Evolutionary conservation across 2,329 filamentous ascomycete genomes (phyloP).

Genomic region (Nothomitra cinnamomea): DNA sequence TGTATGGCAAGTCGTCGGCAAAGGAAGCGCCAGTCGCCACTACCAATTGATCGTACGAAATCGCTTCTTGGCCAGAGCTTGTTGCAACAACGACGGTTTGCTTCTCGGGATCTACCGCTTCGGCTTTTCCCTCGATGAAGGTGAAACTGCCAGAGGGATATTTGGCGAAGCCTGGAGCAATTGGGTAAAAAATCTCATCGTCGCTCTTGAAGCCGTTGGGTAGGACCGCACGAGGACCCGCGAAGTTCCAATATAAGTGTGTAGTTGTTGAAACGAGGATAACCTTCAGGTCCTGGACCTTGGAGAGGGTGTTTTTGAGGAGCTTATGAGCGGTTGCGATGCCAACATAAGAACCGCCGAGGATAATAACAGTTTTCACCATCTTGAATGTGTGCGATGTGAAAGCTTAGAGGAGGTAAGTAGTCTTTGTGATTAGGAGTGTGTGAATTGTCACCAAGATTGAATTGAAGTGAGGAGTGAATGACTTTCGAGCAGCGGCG

Average conservation of each 20-base stretch:
- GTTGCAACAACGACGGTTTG: constrained; percentile 27
- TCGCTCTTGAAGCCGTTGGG: constrained; percentile 23
- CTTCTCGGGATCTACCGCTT: constrained; percentile 11
- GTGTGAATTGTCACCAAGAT: neutral
- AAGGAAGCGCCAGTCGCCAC: constrained; percentile 33
- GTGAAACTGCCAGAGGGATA: constrained; percentile 31
- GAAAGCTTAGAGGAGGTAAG: neutral
- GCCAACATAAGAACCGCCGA: constrained; percentile 23
- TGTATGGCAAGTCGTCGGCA: constrained; percentile 21
- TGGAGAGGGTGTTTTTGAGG: constrained; percentile 15
- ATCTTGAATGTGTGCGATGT: neutral
- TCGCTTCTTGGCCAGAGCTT: constrained; percentile 9
- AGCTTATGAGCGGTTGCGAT: constrained; percentile 21
- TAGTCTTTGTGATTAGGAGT: neutral
- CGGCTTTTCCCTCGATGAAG: constrained; percentile 22
- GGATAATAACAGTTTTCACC: constrained; percentile 17
- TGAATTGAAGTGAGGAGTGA: no score
- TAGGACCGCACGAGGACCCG: constrained; percentile 33
- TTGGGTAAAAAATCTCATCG: constrained; percentile 31
- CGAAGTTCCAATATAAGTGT: constrained; percentile 35
- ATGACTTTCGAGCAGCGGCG: no score
- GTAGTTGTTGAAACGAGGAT: constrained; percentile 36
- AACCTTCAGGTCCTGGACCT: constrained; percentile 24
- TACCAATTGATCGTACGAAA: constrained; percentile 28
- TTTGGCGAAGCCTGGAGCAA: constrained; percentile 31